Evolutionary conservation across 768 basidiomycete genomes (phyloP).

Genomic region (Kwoniella europaea): DNA sequence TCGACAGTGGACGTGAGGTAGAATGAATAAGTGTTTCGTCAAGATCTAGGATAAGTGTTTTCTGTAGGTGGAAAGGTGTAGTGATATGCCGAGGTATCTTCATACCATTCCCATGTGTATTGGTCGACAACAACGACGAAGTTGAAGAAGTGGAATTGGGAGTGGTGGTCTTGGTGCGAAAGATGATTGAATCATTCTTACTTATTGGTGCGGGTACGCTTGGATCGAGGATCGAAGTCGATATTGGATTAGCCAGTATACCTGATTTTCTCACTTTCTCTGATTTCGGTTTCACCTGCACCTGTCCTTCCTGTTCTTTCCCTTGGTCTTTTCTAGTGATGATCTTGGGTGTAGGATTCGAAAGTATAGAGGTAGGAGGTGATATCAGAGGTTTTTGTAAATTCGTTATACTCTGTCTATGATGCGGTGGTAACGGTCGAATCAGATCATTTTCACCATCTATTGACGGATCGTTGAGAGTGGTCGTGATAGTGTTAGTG

Average conservation of each 20-base stretch:
- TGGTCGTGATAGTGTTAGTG: not conserved
- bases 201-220: slow-evolving; percentile 33
- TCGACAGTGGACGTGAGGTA: slow-evolving; percentile 70
- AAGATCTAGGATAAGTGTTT: slow-evolving; percentile 94
- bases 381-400: slow-evolving; percentile 22
- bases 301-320: not conserved
- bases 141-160: slow-evolving; percentile 6
- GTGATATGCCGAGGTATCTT: slow-evolving; percentile 51
- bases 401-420: slow-evolving; percentile 10
- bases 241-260: slow-evolving; percentile 48
- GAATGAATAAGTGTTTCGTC: slow-evolving; percentile 99
- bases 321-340: not conserved
- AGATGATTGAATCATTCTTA: slow-evolving; percentile 21
- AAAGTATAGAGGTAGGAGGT: slow-evolving; percentile 40
- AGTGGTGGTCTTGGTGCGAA: slow-evolving; percentile 4
- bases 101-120: too few relatives aligned
- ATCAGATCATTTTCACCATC: not conserved
- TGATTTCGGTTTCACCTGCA: not conserved
- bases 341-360: slow-evolving; percentile 31
- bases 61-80: slow-evolving; percentile 78
- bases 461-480: not conserved
- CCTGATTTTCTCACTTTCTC: slow-evolving; percentile 2
- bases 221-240: slow-evolving; percentile 45
- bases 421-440: not conserved
- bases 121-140: too few relatives aligned